Percentiles rank a stretch among this genome's conserved stretches.
Conservation (phyloP, 306 rosid species). For the Medicago lupulina region DNA sequence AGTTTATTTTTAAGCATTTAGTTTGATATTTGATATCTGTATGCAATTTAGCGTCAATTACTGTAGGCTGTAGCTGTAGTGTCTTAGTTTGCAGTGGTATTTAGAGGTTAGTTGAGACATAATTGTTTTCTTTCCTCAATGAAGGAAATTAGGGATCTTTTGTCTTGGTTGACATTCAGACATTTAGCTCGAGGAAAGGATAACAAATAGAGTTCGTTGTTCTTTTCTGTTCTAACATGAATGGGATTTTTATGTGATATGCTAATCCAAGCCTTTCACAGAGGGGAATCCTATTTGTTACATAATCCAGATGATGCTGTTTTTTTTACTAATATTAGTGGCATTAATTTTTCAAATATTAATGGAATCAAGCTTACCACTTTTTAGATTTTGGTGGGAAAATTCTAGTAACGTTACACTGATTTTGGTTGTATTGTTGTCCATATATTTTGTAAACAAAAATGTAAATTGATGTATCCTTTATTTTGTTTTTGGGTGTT, state of each 20-base stretch:
- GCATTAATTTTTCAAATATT: constrained; percentile 15
- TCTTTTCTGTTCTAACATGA: constrained; percentile 23
- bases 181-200: background rate
- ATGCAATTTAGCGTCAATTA: background rate
- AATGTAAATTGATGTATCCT: constrained; percentile 31
- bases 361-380: constrained; percentile 2
- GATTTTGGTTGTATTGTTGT: constrained; percentile 22
- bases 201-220: background rate
- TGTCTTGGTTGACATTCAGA: constrained; percentile 11
- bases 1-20: background rate
- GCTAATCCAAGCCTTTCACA: constrained; percentile 6
- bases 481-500: constrained; percentile 36
- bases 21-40: background rate
- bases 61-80: background rate
- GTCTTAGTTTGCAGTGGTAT: constrained; percentile 1
- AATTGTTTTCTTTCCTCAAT: background rate
- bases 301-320: background rate
- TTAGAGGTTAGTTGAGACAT: background rate
- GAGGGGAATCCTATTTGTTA: constrained; percentile 16
- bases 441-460: constrained; percentile 20
- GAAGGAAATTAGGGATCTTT: constrained; percentile 21
- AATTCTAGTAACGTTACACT: background rate
- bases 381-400: constrained; percentile 2
- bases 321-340: constrained; percentile 32
- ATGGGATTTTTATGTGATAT: constrained; percentile 18